Conservation (phyloP, 2,329 filamentous ascomycete genomes). For the Fusarium denticulatum region DNA sequence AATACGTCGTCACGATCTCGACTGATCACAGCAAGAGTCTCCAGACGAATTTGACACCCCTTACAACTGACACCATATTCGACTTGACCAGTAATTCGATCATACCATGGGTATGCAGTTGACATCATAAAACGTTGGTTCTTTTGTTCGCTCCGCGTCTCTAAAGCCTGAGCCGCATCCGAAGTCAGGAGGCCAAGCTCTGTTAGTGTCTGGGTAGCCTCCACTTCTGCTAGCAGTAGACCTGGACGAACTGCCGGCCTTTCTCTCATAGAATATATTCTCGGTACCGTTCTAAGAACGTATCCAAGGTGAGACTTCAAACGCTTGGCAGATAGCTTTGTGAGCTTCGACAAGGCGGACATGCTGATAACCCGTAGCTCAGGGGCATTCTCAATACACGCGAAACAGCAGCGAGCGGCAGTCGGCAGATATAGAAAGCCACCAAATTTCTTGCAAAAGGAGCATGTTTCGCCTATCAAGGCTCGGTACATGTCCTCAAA, state of each 20-base stretch:
- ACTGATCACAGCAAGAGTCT: rapidly evolving
- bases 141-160: neutral
- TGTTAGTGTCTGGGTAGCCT: neutral
- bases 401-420: neutral
- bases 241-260: neutral
- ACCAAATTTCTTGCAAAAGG: neutral
- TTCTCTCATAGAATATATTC: neutral
- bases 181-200: neutral
- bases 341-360: neutral
- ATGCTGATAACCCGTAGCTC: neutral
- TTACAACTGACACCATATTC: neutral
- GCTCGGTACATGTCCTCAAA: neutral
- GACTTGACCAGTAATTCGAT: rapidly evolving
- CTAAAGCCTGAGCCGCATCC: rapidly evolving
- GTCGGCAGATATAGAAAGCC: neutral
- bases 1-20: neutral
- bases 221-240: neutral
- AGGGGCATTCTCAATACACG: neutral
- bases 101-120: neutral
- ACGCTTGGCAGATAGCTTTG: neutral
- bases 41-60: rapidly evolving
- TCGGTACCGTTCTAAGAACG: neutral
- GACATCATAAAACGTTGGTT: neutral
- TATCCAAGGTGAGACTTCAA: rapidly evolving
- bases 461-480: neutral